A percentile compares a stretch with the other conserved stretches of the same genome.
Evolutionary conservation across 176 grass and related monocot species (phyloP).

Genomic region (Musa beccarii): DNA sequence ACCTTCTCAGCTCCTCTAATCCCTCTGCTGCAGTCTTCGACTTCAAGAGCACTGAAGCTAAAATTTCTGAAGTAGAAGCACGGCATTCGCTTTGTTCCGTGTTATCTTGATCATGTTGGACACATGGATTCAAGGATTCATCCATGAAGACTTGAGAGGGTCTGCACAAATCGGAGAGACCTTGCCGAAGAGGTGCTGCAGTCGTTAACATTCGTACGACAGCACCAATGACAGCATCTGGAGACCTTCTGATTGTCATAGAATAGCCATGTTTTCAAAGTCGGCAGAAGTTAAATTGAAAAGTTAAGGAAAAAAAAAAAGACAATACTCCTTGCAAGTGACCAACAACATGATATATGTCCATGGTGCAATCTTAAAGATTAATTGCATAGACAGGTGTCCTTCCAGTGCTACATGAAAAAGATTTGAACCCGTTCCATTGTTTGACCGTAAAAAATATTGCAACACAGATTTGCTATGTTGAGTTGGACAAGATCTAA

Average conservation of each 20-base stretch:
- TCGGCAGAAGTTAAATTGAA: slow-evolving; percentile 24
- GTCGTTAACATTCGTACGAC: slow-evolving; percentile 54
- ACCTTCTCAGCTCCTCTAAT: slow-evolving; percentile 60
- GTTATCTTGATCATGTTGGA: background rate
- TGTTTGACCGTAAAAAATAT: no score
- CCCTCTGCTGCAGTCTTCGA: slow-evolving; percentile 45
- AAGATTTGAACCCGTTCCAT: no score
- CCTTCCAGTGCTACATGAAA: no score
- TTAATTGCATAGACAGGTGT: no score
- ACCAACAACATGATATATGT: no score
- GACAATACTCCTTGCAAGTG: no score
- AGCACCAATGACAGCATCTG: slow-evolving; percentile 52
- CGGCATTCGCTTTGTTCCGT: slow-evolving; percentile 23
- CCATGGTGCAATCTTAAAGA: no score
- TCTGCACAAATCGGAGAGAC: background rate
- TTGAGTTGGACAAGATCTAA: no score
- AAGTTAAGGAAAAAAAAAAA: background rate
- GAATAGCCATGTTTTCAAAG: slow-evolving; percentile 25
- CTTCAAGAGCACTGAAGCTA: slow-evolving; percentile 8
- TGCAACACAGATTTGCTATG: no score
- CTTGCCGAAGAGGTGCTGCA: slow-evolving; percentile 44
- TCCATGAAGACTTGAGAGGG: slow-evolving; percentile 12
- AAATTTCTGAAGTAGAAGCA: slow-evolving; percentile 23
- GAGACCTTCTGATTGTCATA: slow-evolving; percentile 20
- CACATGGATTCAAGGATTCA: slow-evolving; percentile 32